Evolutionary conservation across 345 rosid genomes (phyloP).

Genomic region (Pistacia atlantica): DNA sequence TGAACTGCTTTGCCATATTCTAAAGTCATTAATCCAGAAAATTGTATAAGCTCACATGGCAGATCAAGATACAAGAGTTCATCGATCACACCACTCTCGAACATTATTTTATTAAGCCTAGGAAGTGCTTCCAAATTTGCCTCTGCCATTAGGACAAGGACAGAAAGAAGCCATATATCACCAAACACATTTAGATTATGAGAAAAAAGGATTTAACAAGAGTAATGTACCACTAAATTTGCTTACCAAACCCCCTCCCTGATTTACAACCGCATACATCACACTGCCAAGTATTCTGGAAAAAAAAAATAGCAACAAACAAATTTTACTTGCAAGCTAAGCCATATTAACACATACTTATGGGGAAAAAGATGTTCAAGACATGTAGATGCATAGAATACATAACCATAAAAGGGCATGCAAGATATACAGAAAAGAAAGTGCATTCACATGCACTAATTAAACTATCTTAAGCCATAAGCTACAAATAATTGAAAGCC

Average conservation of each 20-base stretch:
- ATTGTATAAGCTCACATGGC: constrained; percentile 34
- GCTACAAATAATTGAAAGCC: background rate
- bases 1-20: constrained; percentile 55
- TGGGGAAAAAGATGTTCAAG: background rate
- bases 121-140: constrained; percentile 50
- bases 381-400: background rate
- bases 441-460: background rate
- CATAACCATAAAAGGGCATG: background rate
- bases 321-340: background rate
- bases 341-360: background rate
- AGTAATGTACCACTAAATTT: background rate
- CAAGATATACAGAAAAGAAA: background rate
- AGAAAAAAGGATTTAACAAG: background rate
- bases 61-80: constrained; percentile 45
- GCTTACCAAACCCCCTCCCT: constrained; percentile 36
- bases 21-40: constrained; percentile 42
- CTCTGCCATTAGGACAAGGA: constrained; percentile 28
- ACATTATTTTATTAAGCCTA: constrained; percentile 44
- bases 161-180: background rate
- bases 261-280: constrained; percentile 24
- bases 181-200: background rate
- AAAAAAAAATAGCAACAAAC: background rate
- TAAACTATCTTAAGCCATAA: background rate
- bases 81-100: constrained; percentile 48
- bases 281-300: constrained; percentile 29